Evolutionary conservation across 495 filamentous ascomycete species (phyloP), one percentile per base, ranked within the genome.

Genomic region (Hypoxylon intermedium): DNA sequence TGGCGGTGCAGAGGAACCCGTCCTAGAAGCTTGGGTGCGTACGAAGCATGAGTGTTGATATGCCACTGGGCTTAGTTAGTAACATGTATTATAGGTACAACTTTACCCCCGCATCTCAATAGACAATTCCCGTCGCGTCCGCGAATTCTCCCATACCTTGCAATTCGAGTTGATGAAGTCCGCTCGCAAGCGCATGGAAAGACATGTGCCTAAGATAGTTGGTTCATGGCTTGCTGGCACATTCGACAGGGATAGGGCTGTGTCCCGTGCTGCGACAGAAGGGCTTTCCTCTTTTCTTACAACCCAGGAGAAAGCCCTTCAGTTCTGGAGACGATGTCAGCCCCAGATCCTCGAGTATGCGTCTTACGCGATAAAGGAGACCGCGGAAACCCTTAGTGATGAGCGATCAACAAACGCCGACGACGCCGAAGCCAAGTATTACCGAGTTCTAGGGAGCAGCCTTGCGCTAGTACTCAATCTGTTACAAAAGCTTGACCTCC

Each of bases 21-120:
- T 97, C 2, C 73, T 97, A 46, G 87, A 91, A 49, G 89, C 89
- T 63, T 98, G 93, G 93, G 92, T 96, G 79, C 60, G 87, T 85
- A 52, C 53, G 41, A 51, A 45, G 19, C 24, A 44, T 4, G 7
- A 51, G 64, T 60, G 52, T 53, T 47, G 38, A 16, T 31, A 60
- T 59, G 44, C 52, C 54, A 28, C 61, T 52, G 48, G 45, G 48
- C 43, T 60, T 38, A 60, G 67, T 68, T 36, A 63, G 26, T 72
- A 67, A 67, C 74, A 62, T 43, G 53, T 72, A 58, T 58, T 40
- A 40, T 73, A 96, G 93, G 83, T 89, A 37, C 89, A 87, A 75
- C 75, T 93, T 45, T 98, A 93, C 69, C 91, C 94, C 46, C 86
- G 93, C 40, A 79, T 87, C 15, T 93, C 92, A 2, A 93, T 97